These are phyloP conservation scores for Hortiboletus campestris DNA, from an alignment of 768 basidiomycete genomes.

Conservation along the genomic window DNA sequence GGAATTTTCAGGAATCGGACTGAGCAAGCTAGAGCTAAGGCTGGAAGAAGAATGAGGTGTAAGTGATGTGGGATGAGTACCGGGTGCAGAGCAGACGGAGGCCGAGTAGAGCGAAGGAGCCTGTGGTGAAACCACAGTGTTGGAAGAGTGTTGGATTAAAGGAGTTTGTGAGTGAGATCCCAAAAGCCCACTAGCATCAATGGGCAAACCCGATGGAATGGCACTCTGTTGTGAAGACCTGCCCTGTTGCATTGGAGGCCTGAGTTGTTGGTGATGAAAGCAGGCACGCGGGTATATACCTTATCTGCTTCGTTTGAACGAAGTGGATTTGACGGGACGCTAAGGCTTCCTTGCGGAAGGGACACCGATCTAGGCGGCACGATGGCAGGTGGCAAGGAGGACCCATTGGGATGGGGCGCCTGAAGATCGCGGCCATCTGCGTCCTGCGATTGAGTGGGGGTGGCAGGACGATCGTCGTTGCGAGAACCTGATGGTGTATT, in stretches of 20 bases:
- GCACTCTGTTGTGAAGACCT: constrained; percentile 10
- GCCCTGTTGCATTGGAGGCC: constrained; percentile 3
- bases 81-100: constrained; percentile 17
- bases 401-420: not conserved
- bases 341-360: constrained; percentile 13
- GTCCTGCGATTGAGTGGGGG: constrained; percentile 19
- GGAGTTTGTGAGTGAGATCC: constrained; percentile 10
- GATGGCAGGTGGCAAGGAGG: constrained; percentile 9
- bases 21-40: constrained; percentile 15
- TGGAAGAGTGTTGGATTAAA: constrained; percentile 17
- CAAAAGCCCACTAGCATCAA: not conserved
- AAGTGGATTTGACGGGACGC: constrained; percentile 21
- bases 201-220: not conserved
- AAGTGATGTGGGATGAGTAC: constrained; percentile 13
- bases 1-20: constrained; percentile 31
- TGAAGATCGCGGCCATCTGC: constrained; percentile 8
- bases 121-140: constrained; percentile 17
- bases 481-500: constrained; percentile 5
- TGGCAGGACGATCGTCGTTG: constrained; percentile 22
- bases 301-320: constrained; percentile 15
- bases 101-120: constrained; percentile 2
- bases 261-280: constrained; percentile 3
- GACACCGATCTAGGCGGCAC: constrained; percentile 25
- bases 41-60: constrained; percentile 22
- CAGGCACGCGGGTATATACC: not conserved